Conservation (phyloP, 169 alveolate species). For the Plasmodium cynomolgi region DNA sequence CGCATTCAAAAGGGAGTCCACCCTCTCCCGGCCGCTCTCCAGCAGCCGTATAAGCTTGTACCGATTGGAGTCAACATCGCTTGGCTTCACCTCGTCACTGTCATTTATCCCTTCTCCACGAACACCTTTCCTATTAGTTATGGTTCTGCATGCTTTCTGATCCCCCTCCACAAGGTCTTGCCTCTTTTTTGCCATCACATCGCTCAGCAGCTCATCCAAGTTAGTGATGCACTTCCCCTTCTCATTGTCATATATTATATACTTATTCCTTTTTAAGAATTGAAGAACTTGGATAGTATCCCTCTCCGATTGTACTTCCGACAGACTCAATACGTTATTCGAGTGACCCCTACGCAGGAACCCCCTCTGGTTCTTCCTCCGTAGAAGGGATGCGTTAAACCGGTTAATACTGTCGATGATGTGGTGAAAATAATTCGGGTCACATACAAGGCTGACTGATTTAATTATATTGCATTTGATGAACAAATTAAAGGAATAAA, state of each 20-base stretch:
- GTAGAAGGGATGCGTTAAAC: background rate
- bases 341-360: background rate
- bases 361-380: background rate
- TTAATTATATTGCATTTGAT: slow-evolving; percentile 37
- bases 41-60: slow-evolving; percentile 21
- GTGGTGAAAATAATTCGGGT: background rate
- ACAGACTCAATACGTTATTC: background rate
- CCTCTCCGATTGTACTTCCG: background rate
- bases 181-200: background rate
- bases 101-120: background rate
- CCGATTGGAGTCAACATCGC: slow-evolving; percentile 15
- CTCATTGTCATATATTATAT: slow-evolving; percentile 50
- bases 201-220: slow-evolving; percentile 24
- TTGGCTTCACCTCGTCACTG: background rate
- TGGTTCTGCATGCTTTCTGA: background rate
- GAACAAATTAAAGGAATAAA: slow-evolving; percentile 59
- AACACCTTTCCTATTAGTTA: background rate
- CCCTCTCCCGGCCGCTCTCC: slow-evolving; percentile 32
- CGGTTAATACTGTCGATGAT: background rate
- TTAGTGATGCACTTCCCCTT: slow-evolving; percentile 28
- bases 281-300: background rate
- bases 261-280: slow-evolving; percentile 7
- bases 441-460: slow-evolving; percentile 37
- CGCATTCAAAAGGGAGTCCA: slow-evolving; percentile 39
- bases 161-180: background rate